phyloP scores from a whole-genome alignment of 2,329 filamentous ascomycete species.

The Pochonia chlamydosporia region DNA sequence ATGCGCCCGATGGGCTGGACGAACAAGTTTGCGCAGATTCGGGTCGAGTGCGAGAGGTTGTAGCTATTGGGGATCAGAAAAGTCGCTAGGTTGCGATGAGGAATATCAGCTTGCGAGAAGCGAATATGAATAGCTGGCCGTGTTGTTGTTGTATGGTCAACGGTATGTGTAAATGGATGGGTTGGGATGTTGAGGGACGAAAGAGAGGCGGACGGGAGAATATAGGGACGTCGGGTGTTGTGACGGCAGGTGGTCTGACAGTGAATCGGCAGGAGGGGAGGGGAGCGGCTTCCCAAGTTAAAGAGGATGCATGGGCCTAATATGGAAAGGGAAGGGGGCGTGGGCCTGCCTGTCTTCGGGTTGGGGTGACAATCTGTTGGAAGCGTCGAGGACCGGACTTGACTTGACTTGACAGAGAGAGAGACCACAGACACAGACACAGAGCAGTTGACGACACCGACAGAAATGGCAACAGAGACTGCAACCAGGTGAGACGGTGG shows the following conservation, averaged over 20 bases:
- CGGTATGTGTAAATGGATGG: not conserved
- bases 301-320: conserved; percentile 6
- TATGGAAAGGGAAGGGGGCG: conserved; percentile 2
- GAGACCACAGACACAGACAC: too few relatives aligned
- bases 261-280: not conserved
- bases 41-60: not conserved
- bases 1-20: conserved; percentile 2
- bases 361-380: not conserved
- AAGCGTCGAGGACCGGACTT: not conserved
- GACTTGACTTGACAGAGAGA: too few relatives aligned
- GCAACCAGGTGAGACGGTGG: conserved; percentile 7
- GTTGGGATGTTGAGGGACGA: not conserved
- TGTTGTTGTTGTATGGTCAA: too few relatives aligned
- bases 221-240: not conserved
- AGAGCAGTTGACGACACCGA: not conserved
- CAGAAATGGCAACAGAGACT: not conserved
- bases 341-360: not conserved
- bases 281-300: conserved; percentile 2
- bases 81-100: too few relatives aligned
- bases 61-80: too few relatives aligned
- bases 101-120: too few relatives aligned
- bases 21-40: not conserved
- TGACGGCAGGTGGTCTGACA: not conserved
- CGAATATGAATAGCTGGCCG: too few relatives aligned
- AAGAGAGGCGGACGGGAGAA: not conserved